Base-by-base conservation (phyloP, 2,329 filamentous ascomycete species). In the Fusarium sp. region DNA sequence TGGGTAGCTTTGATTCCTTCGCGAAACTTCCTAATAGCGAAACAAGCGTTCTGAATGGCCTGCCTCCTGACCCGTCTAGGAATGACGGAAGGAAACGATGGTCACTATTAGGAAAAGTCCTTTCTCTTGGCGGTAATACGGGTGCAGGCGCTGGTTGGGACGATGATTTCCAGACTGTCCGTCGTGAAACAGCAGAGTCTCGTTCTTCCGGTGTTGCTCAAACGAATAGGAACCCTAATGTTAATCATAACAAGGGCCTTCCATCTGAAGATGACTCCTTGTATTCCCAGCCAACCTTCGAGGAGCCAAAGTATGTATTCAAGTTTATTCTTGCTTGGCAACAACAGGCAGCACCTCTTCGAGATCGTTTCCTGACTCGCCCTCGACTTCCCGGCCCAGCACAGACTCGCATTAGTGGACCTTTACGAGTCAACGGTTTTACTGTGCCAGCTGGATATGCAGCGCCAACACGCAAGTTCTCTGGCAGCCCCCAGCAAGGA, bases 251-350 rank as follows among this genome's bases (percentile, higher is more conserved):
- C 28, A 81, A 70, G 49, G 61, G 81, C 0, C 78, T 86, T 4
- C 81, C 84, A 18, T 86, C 86, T 6, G 88, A 90, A 60, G 83
- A 83, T 20, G 88, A 87, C 35, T 90, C 88, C 22, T 84, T 85
- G n/a, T 86, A 85, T 20, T 90, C 88, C 14, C 85, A 87, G 4
- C 89, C 89, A 1, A 83, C 87, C 11, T 88, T 83, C 66, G 87
- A 90, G 74, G 83, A 88, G 79, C 83, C 87, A 79, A 85, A 87
- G 72, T 94, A 90, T 77, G 87, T 90, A 68, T 95, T 95, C 85
- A 93, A 91, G 70, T 95, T 95, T 78, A 90, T 91, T 15, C 86
- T 95, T 5, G 91, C 92, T 68, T 92, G 89, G 87, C 86, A 90
- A 45, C 83, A 87, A 55, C 88, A 88, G 31, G 81, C 86, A 26